Evolutionary conservation across 2,329 filamentous ascomycete genomes (phyloP).

Genomic region (Venturia aucupariae): DNA sequence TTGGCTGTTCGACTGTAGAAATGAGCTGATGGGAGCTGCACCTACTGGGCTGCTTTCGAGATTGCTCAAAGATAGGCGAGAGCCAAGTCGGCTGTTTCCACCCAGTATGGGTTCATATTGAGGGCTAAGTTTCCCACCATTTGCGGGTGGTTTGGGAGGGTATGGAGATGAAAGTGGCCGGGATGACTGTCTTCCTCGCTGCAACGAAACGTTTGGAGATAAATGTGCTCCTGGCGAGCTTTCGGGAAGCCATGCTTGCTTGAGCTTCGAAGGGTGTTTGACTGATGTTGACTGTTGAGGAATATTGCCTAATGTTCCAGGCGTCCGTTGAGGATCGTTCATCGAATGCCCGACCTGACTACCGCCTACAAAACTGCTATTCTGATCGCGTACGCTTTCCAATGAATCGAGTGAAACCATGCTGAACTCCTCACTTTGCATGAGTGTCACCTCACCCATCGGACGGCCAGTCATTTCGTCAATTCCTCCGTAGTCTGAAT

Average conservation of each 20-base stretch:
- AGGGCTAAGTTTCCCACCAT: neutral
- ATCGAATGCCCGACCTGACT: neutral
- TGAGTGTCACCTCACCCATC: constrained; percentile 36
- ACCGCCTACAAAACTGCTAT: constrained; percentile 11
- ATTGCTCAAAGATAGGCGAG: neutral
- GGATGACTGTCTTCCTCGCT: neutral
- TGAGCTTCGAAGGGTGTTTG: neutral
- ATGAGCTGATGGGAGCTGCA: neutral
- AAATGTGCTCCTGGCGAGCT: neutral
- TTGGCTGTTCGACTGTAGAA: neutral
- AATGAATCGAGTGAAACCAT: constrained; percentile 42
- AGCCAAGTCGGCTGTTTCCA: neutral
- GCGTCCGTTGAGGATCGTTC: neutral
- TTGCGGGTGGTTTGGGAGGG: neutral
- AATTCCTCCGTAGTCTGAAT: constrained; percentile 20
- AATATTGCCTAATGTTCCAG: neutral
- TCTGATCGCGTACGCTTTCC: constrained; percentile 23
- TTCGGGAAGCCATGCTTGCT: neutral
- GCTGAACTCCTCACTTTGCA: constrained; percentile 41
- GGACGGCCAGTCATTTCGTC: constrained; percentile 25
- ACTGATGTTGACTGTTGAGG: neutral
- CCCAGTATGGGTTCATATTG: neutral
- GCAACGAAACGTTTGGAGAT: neutral
- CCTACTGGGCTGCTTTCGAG: neutral
- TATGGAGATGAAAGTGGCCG: neutral